Evolutionary conservation across 1,139 yeast species (phyloP).

Genomic region (Nakaseomyces delphensis): DNA sequence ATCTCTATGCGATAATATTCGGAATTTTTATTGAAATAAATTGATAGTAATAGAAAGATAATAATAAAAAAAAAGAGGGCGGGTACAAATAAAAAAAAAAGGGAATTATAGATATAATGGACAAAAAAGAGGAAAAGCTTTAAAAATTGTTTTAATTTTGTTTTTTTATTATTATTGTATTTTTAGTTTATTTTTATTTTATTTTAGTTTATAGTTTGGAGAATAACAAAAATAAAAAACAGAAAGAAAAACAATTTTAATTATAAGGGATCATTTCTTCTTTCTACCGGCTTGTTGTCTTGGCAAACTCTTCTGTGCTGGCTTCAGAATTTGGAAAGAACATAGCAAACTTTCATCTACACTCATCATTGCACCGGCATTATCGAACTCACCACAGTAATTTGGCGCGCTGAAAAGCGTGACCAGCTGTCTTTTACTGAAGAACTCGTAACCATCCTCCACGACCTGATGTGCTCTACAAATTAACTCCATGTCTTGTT

Average conservation of each 20-base stretch:
- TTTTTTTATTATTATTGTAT: not conserved
- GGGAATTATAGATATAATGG: not conserved
- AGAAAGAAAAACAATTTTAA: not conserved
- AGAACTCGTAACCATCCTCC: conserved; percentile 95
- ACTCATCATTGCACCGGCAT: conserved; percentile 99
- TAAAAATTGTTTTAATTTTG: not conserved
- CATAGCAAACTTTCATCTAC: conserved; percentile 93
- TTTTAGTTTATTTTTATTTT: too few species aligned
- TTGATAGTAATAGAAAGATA: not conserved
- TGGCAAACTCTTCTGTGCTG: conserved; percentile 68
- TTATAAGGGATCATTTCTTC: conserved; percentile 20
- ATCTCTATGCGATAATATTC: not conserved
- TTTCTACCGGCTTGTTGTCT: conserved; percentile 31
- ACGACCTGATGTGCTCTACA: conserved; percentile 98
- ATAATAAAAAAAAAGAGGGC: not conserved
- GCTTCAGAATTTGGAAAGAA: conserved; percentile 95
- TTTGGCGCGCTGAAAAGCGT: conserved; percentile 93
- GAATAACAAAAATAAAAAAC: not conserved
- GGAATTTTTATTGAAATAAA: conserved; percentile 1
- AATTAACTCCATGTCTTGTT: conserved; percentile 92
- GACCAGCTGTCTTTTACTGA: conserved; percentile 87
- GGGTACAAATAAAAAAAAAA: not conserved
- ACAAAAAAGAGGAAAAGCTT: not conserved
- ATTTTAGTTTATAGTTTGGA: not conserved
- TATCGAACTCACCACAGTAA: conserved; percentile 95